Percentiles rank a stretch among this genome's conserved stretches.
phyloP scores from a whole-genome alignment of 139 green algal genomes.

The Diplosphaera chodatii region DNA sequence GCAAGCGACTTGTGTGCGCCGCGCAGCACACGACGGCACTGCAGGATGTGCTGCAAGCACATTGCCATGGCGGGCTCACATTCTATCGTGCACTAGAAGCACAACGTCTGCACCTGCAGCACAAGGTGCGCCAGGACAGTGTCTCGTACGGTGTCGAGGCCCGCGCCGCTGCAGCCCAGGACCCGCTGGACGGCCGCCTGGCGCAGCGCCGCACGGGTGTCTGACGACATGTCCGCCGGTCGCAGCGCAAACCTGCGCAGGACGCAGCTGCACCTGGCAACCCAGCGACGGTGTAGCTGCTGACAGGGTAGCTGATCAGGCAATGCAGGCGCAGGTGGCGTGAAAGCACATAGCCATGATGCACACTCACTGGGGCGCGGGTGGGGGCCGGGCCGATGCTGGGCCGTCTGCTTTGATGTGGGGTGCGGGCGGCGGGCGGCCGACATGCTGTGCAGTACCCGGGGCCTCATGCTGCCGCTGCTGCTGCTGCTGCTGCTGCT shows the following conservation, averaged over 20 bases:
- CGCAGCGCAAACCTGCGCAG: conserved; percentile 6
- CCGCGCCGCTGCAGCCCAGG: conserved; percentile 22
- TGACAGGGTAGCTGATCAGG: too few species aligned
- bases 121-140: conserved; percentile 31
- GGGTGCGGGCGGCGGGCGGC: too few species aligned
- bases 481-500: too few species aligned
- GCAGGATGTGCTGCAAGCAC: too few species aligned
- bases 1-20: too few species aligned
- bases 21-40: too few species aligned
- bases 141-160: conserved; percentile 18
- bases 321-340: not conserved
- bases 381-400: not conserved
- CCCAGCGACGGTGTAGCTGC: too few species aligned
- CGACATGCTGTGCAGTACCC: not conserved
- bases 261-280: too few species aligned
- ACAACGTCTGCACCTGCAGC: not conserved
- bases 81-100: too few species aligned
- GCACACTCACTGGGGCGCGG: not conserved
- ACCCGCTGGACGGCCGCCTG: conserved; percentile 44
- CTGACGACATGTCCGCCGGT: conserved; percentile 15
- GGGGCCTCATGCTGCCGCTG: too few species aligned
- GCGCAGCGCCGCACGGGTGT: conserved; percentile 27
- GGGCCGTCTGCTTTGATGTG: conserved; percentile 13
- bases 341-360: not conserved
- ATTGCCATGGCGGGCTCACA: too few species aligned